A percentile compares a stretch with the other conserved stretches of the same genome.
These are phyloP conservation scores for Trypanosomatidae sp. DNA, from an alignment of 208 protist genomes.

Conservation along the genomic window DNA sequence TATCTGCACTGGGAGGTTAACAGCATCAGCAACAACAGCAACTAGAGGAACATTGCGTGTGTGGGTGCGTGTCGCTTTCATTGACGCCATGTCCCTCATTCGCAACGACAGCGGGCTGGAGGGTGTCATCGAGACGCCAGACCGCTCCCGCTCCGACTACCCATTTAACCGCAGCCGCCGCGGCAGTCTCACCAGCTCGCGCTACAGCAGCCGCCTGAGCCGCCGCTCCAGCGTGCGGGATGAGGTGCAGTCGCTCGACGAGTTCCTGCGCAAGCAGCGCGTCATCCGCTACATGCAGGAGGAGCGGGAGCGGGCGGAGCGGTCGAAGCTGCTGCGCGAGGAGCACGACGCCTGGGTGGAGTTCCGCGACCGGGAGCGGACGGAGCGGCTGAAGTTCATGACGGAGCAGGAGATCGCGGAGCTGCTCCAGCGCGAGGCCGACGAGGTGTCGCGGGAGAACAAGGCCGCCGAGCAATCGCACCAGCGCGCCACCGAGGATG, in stretches of 20 bases:
- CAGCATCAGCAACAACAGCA: too few relatives aligned
- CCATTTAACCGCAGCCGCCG: constrained; percentile 31
- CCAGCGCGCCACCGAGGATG: constrained; percentile 38
- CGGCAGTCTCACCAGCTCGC: constrained; percentile 51
- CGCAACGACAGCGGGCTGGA: too few relatives aligned
- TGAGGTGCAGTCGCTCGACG: constrained; percentile 69
- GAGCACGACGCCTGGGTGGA: constrained; percentile 77
- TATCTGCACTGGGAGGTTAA: too few relatives aligned
- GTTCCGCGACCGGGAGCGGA: constrained; percentile 63
- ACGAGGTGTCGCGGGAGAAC: constrained; percentile 41
- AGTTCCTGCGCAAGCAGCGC: constrained; percentile 80
- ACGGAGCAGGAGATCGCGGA: constrained; percentile 67
- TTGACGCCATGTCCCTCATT: too few relatives aligned
- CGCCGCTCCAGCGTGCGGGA: constrained; percentile 75
- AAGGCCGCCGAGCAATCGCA: constrained; percentile 36
- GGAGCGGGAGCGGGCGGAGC: constrained; percentile 70
- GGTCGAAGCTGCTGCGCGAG: constrained; percentile 63
- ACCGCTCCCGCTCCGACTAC: constrained; percentile 31
- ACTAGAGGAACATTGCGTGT: too few relatives aligned
- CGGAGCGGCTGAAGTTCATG: constrained; percentile 72
- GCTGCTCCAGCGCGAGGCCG: constrained; percentile 63
- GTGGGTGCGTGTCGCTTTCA: too few relatives aligned
- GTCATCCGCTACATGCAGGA: constrained; percentile 87
- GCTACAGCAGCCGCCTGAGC: constrained; percentile 65
- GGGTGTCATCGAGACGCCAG: too few relatives aligned